These are phyloP conservation scores for Reutealis trisperma DNA, from an alignment of 345 rosid species.

Conservation along the genomic window DNA sequence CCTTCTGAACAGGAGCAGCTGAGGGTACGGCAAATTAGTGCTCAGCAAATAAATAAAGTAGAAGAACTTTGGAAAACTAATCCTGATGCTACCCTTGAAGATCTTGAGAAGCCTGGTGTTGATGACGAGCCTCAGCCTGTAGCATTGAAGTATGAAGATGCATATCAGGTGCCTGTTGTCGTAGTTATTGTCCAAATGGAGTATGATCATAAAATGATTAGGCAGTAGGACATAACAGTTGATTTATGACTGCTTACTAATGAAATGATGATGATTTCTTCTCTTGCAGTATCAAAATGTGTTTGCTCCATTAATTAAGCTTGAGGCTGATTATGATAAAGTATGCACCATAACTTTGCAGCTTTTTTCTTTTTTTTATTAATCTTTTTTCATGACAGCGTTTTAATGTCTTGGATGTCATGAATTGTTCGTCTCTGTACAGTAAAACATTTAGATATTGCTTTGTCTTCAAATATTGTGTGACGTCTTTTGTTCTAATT, in stretches of 20 bases:
- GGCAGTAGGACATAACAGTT: background rate
- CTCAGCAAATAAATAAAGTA: slow-evolving; percentile 97
- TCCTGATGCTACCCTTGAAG: slow-evolving; percentile 98
- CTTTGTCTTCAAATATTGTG: background rate
- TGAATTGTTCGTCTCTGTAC: background rate
- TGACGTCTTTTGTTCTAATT: slow-evolving; percentile 22
- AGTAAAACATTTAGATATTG: background rate
- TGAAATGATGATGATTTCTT: slow-evolving; percentile 16
- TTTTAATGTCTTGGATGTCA: background rate
- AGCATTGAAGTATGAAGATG: slow-evolving; percentile 95
- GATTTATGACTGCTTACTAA: slow-evolving; percentile 9
- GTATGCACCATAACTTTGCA: slow-evolving; percentile 38
- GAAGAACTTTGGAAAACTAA: slow-evolving; percentile 99
- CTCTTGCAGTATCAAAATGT: slow-evolving; percentile 96
- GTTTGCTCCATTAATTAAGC: slow-evolving; percentile 98
- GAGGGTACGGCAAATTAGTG: slow-evolving; percentile 98
- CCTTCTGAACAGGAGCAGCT: slow-evolving; percentile 99
- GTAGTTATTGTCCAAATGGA: slow-evolving; percentile 10
- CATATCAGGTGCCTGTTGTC: slow-evolving; percentile 72
- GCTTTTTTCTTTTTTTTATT: background rate
- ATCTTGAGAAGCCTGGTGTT: slow-evolving; percentile 99
- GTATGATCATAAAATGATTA: slow-evolving; percentile 1
- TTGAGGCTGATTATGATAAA: slow-evolving; percentile 99
- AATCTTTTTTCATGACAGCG: background rate
- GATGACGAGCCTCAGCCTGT: slow-evolving; percentile 99